A percentile compares a stretch with the other conserved stretches of the same genome.
These are phyloP conservation scores for Symmetrospora coprosmae DNA, from an alignment of 768 basidiomycete genomes.

Conservation along the genomic window DNA sequence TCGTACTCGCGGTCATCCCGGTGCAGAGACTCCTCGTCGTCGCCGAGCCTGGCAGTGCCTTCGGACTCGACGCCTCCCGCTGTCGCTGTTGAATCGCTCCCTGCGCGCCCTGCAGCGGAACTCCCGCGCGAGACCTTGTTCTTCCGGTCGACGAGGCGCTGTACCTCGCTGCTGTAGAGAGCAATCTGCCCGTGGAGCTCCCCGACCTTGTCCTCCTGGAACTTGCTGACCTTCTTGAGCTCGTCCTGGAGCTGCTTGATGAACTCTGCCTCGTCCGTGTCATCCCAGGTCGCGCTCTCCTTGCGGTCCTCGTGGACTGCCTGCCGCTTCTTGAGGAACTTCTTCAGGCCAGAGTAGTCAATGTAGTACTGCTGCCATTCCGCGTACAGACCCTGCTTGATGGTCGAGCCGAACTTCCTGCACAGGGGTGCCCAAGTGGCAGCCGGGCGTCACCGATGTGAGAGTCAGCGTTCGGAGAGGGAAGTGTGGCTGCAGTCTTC, in stretches of 20 bases:
- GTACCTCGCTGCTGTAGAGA: constrained; percentile 66
- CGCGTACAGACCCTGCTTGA: constrained; percentile 11
- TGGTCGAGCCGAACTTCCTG: constrained; percentile 3
- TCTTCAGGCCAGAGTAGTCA: constrained; percentile 60
- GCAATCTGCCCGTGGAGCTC: constrained; percentile 70
- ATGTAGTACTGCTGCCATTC: constrained; percentile 17
- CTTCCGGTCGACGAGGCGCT: constrained; percentile 57
- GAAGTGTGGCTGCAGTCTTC: too few relatives aligned
- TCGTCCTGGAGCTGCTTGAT: constrained; percentile 47
- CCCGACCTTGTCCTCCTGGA: constrained; percentile 75
- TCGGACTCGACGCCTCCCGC: not conserved
- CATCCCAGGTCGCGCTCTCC: constrained; percentile 46
- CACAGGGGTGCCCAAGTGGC: too few relatives aligned
- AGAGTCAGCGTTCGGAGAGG: not conserved
- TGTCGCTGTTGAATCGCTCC: constrained; percentile 2
- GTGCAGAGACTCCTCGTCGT: constrained; percentile 35
- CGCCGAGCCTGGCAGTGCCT: constrained; percentile 10
- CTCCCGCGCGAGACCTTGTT: too few relatives aligned
- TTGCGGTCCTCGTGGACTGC: constrained; percentile 4
- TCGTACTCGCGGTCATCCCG: constrained; percentile 38
- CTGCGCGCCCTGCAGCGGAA: constrained; percentile 11
- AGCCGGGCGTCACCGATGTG: not conserved
- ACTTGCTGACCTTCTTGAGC: constrained; percentile 84
- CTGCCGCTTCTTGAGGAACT: constrained; percentile 60
- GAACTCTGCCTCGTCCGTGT: constrained; percentile 68